Conservation (phyloP, 495 filamentous ascomycete species). For the Haplographium delicatum region DNA sequence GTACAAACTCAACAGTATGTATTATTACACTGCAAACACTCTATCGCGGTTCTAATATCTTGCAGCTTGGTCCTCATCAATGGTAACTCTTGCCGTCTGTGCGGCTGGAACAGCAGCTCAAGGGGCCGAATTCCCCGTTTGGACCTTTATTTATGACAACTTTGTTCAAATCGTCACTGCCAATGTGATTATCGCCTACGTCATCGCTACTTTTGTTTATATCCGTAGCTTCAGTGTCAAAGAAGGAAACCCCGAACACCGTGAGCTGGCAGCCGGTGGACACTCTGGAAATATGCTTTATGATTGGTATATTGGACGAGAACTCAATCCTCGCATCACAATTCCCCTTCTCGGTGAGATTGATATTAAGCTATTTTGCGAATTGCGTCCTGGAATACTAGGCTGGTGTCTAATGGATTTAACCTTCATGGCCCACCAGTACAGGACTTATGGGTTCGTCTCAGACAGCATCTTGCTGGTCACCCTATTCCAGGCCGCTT, state of each 20-base stretch:
- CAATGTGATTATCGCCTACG: conserved; percentile 68
- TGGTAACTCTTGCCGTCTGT: conserved; percentile 60
- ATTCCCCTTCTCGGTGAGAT: conserved; percentile 75
- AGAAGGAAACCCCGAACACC: conserved; percentile 57
- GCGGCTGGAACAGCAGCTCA: conserved; percentile 69
- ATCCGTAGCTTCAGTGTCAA: conserved; percentile 75
- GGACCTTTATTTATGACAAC: conserved; percentile 91
- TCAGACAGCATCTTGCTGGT: conserved; percentile 86
- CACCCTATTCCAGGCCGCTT: conserved; percentile 71
- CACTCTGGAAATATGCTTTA: conserved; percentile 83
- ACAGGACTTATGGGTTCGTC: conserved; percentile 72
- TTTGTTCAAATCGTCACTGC: conserved; percentile 79
- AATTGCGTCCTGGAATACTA: conserved; percentile 85
- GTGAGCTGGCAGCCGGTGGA: conserved; percentile 77
- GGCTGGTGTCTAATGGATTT: conserved; percentile 86
- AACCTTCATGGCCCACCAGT: conserved; percentile 82
- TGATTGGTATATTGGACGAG: conserved; percentile 96
- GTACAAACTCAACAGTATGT: conserved; percentile 74
- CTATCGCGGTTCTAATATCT: conserved; percentile 8
- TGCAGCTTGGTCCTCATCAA: conserved; percentile 69
- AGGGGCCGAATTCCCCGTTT: conserved; percentile 78
- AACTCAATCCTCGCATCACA: conserved; percentile 85
- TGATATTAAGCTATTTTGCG: conserved; percentile 87
- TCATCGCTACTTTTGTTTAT: conserved; percentile 71
- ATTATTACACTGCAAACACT: conserved; percentile 42